Conservation (phyloP, 441 rosid species). For the Hura crepitans region DNA sequence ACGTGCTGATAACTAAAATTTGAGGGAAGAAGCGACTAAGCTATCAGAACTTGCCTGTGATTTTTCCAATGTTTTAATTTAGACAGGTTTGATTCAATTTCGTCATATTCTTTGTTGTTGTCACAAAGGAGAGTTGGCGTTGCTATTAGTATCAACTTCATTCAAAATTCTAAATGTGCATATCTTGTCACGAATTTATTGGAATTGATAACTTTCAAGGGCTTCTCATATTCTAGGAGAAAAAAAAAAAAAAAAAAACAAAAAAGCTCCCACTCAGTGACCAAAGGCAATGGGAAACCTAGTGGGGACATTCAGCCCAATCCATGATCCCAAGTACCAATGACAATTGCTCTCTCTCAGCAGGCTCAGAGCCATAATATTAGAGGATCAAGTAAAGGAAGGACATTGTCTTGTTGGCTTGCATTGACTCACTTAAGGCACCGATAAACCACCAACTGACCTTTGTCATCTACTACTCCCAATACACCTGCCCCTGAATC, state of each 20-base stretch:
- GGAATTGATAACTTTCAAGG: neutral
- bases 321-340: neutral
- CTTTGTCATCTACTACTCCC: slow-evolving; percentile 53
- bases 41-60: too few relatives aligned
- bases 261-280: neutral
- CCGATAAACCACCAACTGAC: slow-evolving; percentile 59
- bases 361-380: too few relatives aligned
- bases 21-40: too few relatives aligned
- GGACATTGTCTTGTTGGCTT: neutral
- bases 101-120: too few relatives aligned
- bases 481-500: slow-evolving; percentile 45
- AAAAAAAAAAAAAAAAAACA: too few relatives aligned
- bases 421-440: slow-evolving; percentile 9
- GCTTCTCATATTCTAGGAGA: too few relatives aligned
- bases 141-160: neutral
- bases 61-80: too few relatives aligned
- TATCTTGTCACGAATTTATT: neutral
- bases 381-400: neutral
- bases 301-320: neutral
- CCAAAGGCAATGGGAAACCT: neutral
- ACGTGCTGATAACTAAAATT: too few relatives aligned
- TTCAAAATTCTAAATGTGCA: neutral
- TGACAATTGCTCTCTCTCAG: too few relatives aligned
- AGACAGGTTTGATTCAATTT: too few relatives aligned
- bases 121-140: neutral